These are phyloP conservation scores for Anthostomella pinea DNA, from an alignment of 2,329 filamentous ascomycete genomes.

Conservation along the genomic window DNA sequence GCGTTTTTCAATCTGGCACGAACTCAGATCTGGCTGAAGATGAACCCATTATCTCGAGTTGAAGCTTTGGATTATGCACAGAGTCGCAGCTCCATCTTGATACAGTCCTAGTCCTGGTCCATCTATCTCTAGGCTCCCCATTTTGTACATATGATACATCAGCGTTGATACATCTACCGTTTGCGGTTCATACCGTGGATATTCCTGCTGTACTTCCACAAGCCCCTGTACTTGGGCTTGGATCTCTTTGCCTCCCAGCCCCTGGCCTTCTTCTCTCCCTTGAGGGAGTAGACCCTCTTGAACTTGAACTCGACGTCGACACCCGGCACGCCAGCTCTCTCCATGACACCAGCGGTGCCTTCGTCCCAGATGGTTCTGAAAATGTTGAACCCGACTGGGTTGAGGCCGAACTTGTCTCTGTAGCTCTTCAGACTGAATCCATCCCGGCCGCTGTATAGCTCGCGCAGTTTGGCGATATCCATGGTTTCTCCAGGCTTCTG, in stretches of 20 bases:
- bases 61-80: too few species aligned
- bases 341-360: slow-evolving; percentile 82
- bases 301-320: slow-evolving; percentile 82
- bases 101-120: too few species aligned
- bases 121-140: too few species aligned
- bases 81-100: too few species aligned
- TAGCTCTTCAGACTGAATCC: slow-evolving; percentile 75
- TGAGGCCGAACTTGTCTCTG: slow-evolving; percentile 64
- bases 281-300: slow-evolving; percentile 69
- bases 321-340: slow-evolving; percentile 69
- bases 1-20: too few species aligned
- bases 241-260: slow-evolving; percentile 67
- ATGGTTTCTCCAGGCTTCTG: slow-evolving; percentile 63
- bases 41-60: too few species aligned
- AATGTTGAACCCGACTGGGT: slow-evolving; percentile 76
- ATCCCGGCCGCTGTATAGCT: slow-evolving; percentile 54
- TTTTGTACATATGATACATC: too few species aligned
- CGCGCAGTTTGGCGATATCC: slow-evolving; percentile 56
- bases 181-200: slow-evolving; percentile 37
- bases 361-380: slow-evolving; percentile 93
- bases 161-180: slow-evolving; percentile 14
- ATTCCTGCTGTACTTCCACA: slow-evolving; percentile 64
- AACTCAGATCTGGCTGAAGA: too few species aligned
- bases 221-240: slow-evolving; percentile 60
- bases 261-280: slow-evolving; percentile 57